Percentiles rank a stretch among this genome's conserved stretches.
phyloP scores from a whole-genome alignment of 1,139 yeast species.

The Meyerozyma athensensis region DNA sequence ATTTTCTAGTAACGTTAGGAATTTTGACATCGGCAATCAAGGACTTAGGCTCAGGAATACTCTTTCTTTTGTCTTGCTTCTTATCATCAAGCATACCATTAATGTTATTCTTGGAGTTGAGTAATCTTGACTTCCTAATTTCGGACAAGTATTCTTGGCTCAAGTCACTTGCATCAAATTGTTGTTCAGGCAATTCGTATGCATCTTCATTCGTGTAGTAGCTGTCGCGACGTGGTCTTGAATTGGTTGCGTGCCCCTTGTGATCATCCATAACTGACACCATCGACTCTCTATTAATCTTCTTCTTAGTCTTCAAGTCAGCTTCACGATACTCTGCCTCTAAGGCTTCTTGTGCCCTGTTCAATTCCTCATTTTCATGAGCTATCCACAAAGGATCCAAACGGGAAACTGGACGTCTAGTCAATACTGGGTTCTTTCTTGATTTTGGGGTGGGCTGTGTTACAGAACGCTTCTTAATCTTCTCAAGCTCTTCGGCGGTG shows the following conservation, averaged over 20 bases:
- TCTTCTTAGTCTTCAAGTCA: conserved; percentile 6
- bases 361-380: conserved; percentile 44
- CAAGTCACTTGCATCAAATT: conserved; percentile 33
- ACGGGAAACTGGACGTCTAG: conserved; percentile 63
- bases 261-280: conserved; percentile 27
- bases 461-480: conserved; percentile 42
- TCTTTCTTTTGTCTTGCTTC: conserved; percentile 2
- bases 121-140: conserved; percentile 39
- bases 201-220: conserved; percentile 15
- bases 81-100: conserved; percentile 21
- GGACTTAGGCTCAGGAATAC: conserved; percentile 22
- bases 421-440: conserved; percentile 40
- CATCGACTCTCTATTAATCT: conserved; percentile 4
- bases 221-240: conserved; percentile 19
- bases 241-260: conserved; percentile 4
- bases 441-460: conserved; percentile 39
- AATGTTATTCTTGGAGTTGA: conserved; percentile 41
- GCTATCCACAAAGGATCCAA: conserved; percentile 61
- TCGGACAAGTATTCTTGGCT: conserved; percentile 44
- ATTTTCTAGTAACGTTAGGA: conserved; percentile 67
- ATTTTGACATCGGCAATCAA: conserved; percentile 57
- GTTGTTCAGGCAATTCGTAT: conserved; percentile 38
- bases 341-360: conserved; percentile 41
- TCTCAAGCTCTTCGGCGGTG: conserved; percentile 39
- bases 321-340: conserved; percentile 33